A percentile compares a stretch with the other conserved stretches of the same genome.
phyloP scores from a whole-genome alignment of 306 rosid species.

The Quercus rubra region DNA sequence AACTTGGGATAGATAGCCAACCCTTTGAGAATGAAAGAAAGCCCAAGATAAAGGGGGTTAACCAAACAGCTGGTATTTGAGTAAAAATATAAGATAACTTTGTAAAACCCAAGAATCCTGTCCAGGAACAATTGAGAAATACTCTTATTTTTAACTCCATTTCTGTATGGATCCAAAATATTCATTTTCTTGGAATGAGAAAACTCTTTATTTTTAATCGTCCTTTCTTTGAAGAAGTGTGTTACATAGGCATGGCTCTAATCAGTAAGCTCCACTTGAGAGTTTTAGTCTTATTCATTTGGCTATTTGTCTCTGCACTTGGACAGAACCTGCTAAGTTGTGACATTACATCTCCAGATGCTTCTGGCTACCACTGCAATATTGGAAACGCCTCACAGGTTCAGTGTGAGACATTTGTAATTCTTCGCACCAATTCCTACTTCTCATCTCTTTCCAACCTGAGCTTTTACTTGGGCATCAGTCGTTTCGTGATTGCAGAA shows the following conservation, averaged over 20 bases:
- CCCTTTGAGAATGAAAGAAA: conserved; percentile 11
- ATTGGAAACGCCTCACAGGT: conserved; percentile 27
- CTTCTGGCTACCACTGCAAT: conserved; percentile 54
- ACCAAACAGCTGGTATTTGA: conserved; percentile 35
- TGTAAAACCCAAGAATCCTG: conserved; percentile 60
- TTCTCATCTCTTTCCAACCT: conserved; percentile 73
- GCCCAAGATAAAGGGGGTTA: conserved; percentile 7
- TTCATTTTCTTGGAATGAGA: conserved; percentile 38
- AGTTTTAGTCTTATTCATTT: conserved; percentile 44
- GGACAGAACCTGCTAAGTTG: conserved; percentile 44
- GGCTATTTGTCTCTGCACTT: conserved; percentile 40
- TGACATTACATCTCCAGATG: conserved; percentile 39
- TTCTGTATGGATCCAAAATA: conserved; percentile 64
- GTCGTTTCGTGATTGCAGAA: conserved; percentile 42
- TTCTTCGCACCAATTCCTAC: conserved; percentile 56
- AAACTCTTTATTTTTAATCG: conserved; percentile 25
- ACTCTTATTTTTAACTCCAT: conserved; percentile 27
- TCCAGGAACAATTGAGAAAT: conserved; percentile 30
- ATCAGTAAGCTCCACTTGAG: conserved; percentile 41
- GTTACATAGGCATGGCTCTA: conserved; percentile 38
- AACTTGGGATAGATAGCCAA: conserved; percentile 20
- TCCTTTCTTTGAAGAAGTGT: conserved; percentile 36
- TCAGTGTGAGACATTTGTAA: conserved; percentile 65
- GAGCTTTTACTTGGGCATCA: conserved; percentile 66
- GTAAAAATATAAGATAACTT: conserved; percentile 25